Evolutionary conservation across 495 filamentous ascomycete species (phyloP).

Genomic region (Podospora appendiculata): DNA sequence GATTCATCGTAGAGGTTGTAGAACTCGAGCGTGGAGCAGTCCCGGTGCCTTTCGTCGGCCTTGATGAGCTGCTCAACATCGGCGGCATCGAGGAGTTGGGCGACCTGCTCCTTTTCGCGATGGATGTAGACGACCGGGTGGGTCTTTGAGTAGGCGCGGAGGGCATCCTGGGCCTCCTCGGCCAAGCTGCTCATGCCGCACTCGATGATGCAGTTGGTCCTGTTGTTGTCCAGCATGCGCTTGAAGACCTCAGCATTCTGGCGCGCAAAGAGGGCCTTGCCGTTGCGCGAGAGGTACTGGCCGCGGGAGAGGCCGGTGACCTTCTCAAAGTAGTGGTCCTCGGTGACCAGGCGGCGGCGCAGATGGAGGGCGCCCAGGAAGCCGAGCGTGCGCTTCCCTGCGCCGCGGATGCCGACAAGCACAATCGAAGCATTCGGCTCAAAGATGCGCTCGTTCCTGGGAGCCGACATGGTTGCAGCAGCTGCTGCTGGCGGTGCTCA

Average conservation of each 20-base stretch:
- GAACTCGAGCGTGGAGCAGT: slow-evolving; percentile 72
- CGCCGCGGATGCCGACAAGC: slow-evolving; percentile 65
- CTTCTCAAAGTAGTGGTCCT: slow-evolving; percentile 63
- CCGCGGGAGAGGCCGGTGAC: slow-evolving; percentile 54
- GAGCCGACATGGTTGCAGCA: slow-evolving; percentile 15
- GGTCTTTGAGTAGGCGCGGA: slow-evolving; percentile 50
- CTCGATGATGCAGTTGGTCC: slow-evolving; percentile 63
- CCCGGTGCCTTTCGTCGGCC: slow-evolving; percentile 48
- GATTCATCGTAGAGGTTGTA: slow-evolving; percentile 58
- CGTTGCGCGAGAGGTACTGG: slow-evolving; percentile 53
- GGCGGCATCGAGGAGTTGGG: slow-evolving; percentile 51
- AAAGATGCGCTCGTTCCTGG: slow-evolving; percentile 42
- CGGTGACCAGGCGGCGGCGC: slow-evolving; percentile 61
- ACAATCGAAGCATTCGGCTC: slow-evolving; percentile 60
- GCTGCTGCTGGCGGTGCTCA: background rate
- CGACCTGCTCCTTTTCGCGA: slow-evolving; percentile 59
- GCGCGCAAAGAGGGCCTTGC: slow-evolving; percentile 50
- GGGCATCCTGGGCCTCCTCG: slow-evolving; percentile 50
- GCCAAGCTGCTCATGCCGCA: slow-evolving; percentile 47
- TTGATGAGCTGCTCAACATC: slow-evolving; percentile 47
- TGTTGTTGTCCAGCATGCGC: slow-evolving; percentile 57
- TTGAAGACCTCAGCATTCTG: slow-evolving; percentile 57
- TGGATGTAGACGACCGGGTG: slow-evolving; percentile 71
- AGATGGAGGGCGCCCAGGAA: slow-evolving; percentile 70
- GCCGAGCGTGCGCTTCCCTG: slow-evolving; percentile 69